These are phyloP conservation scores for Trichoderma orchidacearum DNA, from an alignment of 495 filamentous ascomycete genomes.

Conservation along the genomic window DNA sequence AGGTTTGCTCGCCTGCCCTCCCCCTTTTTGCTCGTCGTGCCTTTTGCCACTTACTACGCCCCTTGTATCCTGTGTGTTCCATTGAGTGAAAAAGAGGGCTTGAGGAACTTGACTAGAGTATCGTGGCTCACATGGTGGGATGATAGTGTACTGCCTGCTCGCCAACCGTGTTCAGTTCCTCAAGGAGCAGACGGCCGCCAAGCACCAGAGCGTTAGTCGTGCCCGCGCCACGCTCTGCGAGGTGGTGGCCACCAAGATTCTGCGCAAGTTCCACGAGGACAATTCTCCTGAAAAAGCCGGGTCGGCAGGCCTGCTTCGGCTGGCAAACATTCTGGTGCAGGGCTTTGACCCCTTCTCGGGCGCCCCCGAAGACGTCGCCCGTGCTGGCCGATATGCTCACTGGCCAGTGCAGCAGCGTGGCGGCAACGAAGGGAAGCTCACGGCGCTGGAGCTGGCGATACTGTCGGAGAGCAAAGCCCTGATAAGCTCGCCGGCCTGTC, in stretches of 20 bases:
- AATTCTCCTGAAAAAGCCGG: conserved; percentile 20
- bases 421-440: conserved; percentile 41
- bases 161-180: conserved; percentile 52
- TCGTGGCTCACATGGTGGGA: background rate
- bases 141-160: conserved; percentile 45
- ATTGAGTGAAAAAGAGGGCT: background rate
- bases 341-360: conserved; percentile 50
- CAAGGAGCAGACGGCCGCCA: conserved; percentile 39
- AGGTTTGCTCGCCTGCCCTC: conserved; percentile 15
- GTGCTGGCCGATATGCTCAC: conserved; percentile 18
- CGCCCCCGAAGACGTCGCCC: conserved; percentile 32
- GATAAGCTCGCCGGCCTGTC: conserved; percentile 41
- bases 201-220: conserved; percentile 45
- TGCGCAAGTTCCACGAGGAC: conserved; percentile 50
- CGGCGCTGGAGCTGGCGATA: conserved; percentile 50
- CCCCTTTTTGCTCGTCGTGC: background rate
- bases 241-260: conserved; percentile 39
- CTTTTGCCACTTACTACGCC: background rate
- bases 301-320: conserved; percentile 37
- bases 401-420: conserved; percentile 32
- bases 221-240: conserved; percentile 49
- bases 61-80: background rate
- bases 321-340: conserved; percentile 47
- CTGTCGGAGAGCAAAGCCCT: conserved; percentile 48
- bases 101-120: background rate